Evolutionary conservation across 2,329 filamentous ascomycete genomes (phyloP).

Genomic region (Exophiala oligosperma): DNA sequence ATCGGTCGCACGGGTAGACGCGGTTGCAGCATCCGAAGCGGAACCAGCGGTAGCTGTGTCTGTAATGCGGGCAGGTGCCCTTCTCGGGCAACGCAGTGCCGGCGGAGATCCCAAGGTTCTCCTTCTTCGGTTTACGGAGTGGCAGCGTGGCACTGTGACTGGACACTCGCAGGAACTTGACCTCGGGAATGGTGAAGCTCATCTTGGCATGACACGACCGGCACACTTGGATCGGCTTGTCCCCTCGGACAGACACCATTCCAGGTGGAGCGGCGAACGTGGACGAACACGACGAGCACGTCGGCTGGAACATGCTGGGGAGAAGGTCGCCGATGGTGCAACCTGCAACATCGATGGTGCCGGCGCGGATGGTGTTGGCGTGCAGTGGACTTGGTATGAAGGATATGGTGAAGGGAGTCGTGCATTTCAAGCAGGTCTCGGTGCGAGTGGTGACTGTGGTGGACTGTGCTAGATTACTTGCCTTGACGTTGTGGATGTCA

Average conservation of each 20-base stretch:
- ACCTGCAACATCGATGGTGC: slow-evolving; percentile 74
- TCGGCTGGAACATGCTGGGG: slow-evolving; percentile 76
- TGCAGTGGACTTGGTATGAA: slow-evolving; percentile 73
- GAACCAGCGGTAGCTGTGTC: slow-evolving; percentile 59
- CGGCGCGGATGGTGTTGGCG: slow-evolving; percentile 69
- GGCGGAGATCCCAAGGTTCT: slow-evolving; percentile 55
- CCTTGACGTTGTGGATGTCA: slow-evolving; percentile 67
- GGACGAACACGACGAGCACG: slow-evolving; percentile 74
- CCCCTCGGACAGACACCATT: slow-evolving; percentile 71
- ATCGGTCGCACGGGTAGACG: slow-evolving; percentile 63
- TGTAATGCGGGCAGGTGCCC: slow-evolving; percentile 56
- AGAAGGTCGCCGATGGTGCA: slow-evolving; percentile 76
- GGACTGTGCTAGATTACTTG: slow-evolving; percentile 42
- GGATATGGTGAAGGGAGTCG: slow-evolving; percentile 35
- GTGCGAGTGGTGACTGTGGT: slow-evolving; percentile 24
- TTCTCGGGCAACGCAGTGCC: slow-evolving; percentile 55
- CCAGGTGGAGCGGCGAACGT: slow-evolving; percentile 58
- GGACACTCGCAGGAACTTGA: slow-evolving; percentile 74
- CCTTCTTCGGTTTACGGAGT: slow-evolving; percentile 35
- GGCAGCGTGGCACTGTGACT: slow-evolving; percentile 30
- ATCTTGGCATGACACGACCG: slow-evolving; percentile 78
- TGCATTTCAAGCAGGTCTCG: slow-evolving; percentile 57
- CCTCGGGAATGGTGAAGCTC: slow-evolving; percentile 73
- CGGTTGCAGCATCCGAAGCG: slow-evolving; percentile 59
- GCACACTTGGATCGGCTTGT: slow-evolving; percentile 72